Percentiles rank a stretch among this genome's conserved stretches.
These are phyloP conservation scores for Brasilioporus rufonigricans DNA, from an alignment of 768 basidiomycete species.

Conservation along the genomic window DNA sequence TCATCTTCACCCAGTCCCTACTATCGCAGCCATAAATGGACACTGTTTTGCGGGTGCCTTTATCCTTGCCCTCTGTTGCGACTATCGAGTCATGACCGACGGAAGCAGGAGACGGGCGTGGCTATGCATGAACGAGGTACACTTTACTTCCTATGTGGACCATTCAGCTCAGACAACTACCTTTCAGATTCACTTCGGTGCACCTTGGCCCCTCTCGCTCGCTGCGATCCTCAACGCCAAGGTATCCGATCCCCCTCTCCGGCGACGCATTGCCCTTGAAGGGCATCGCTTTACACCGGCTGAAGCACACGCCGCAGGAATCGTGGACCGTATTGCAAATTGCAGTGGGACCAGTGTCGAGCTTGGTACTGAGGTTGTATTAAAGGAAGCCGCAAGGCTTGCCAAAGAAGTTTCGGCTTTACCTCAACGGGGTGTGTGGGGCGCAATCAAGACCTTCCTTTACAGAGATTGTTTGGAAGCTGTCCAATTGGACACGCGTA, in stretches of 20 bases:
- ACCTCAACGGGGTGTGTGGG: slow-evolving; percentile 65
- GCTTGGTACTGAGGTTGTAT: slow-evolving; percentile 55
- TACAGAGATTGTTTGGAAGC: slow-evolving; percentile 53
- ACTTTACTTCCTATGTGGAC: not conserved
- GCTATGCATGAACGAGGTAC: slow-evolving; percentile 91
- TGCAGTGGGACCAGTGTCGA: slow-evolving; percentile 39
- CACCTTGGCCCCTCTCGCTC: slow-evolving; percentile 74
- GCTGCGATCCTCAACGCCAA: slow-evolving; percentile 62
- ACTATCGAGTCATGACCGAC: slow-evolving; percentile 87
- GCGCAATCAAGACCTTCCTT: slow-evolving; percentile 63
- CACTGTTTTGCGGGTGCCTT: slow-evolving; percentile 86
- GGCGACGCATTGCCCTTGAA: slow-evolving; percentile 75
- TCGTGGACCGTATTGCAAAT: slow-evolving; percentile 61
- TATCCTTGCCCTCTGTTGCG: slow-evolving; percentile 76
- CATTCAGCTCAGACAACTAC: not conserved
- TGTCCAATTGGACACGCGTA: slow-evolving; percentile 27
- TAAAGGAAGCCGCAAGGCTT: slow-evolving; percentile 62
- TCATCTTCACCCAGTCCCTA: slow-evolving; percentile 54
- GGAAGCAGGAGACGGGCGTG: slow-evolving; percentile 76
- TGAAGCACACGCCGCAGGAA: slow-evolving; percentile 63
- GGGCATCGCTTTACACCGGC: slow-evolving; percentile 74
- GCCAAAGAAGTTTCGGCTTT: slow-evolving; percentile 51
- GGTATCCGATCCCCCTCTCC: slow-evolving; percentile 52
- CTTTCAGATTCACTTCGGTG: slow-evolving; percentile 74
- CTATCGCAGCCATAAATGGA: slow-evolving; percentile 77